These are phyloP conservation scores for Poa annua DNA, from an alignment of 176 grass and related monocot genomes.

Conservation along the genomic window DNA sequence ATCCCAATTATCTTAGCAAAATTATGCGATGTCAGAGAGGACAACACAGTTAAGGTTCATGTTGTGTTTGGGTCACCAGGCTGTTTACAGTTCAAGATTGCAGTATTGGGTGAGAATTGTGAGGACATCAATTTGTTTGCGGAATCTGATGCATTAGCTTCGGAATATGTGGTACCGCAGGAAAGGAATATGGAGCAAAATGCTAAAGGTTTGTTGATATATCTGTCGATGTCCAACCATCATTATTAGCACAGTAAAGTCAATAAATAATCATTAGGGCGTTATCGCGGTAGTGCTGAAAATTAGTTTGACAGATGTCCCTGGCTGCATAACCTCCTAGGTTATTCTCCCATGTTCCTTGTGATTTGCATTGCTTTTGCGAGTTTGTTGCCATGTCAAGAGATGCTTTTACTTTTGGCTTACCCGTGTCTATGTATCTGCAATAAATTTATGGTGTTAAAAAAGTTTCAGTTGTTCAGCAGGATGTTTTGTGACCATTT, in stretches of 20 bases:
- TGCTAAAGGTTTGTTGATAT: conserved; percentile 34
- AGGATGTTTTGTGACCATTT: conserved; percentile 20
- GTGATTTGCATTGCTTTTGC: neutral
- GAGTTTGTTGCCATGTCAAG: conserved; percentile 2
- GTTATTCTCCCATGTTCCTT: neutral
- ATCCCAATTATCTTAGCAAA: conserved; percentile 51
- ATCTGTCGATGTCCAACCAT: neutral
- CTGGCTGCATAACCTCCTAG: neutral
- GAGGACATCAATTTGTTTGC: conserved; percentile 34
- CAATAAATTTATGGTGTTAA: neutral
- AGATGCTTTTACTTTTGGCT: conserved; percentile 31
- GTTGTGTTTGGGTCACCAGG: conserved; percentile 44
- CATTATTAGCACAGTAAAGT: conserved; percentile 17
- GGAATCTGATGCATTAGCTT: conserved; percentile 23
- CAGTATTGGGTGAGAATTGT: conserved; percentile 48
- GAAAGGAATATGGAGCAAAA: conserved; percentile 11
- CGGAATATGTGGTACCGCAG: neutral
- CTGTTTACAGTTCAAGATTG: conserved; percentile 50
- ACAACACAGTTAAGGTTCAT: conserved; percentile 43
- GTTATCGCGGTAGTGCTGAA: neutral
- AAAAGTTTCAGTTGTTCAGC: conserved; percentile 24
- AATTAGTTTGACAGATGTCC: conserved; percentile 15
- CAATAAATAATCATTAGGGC: neutral
- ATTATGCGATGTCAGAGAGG: conserved; percentile 48
- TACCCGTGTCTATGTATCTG: neutral